phyloP scores from a whole-genome alignment of 176 grass and related monocot species.

The Microstegium vimineum region DNA sequence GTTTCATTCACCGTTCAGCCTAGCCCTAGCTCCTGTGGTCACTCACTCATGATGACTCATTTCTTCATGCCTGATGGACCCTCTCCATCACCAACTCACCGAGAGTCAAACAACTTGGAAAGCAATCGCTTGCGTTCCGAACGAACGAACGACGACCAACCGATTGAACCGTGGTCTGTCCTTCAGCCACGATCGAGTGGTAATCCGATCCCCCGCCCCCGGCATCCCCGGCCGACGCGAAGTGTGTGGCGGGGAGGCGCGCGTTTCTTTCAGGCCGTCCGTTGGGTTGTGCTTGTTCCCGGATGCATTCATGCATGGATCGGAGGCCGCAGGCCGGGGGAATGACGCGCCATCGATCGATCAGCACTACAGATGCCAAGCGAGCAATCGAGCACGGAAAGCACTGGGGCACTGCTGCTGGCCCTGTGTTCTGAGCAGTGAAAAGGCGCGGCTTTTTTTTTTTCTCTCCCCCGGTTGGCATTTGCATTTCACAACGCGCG shows the following conservation, averaged over 20 bases:
- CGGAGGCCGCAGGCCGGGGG: background rate
- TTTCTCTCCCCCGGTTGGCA: background rate
- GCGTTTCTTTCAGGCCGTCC: background rate
- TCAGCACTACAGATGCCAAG: background rate
- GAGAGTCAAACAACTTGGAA: too few relatives aligned
- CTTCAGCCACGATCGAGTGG: background rate
- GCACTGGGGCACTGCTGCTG: too few relatives aligned
- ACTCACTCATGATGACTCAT: too few relatives aligned
- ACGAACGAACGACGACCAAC: too few relatives aligned
- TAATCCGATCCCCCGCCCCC: background rate
- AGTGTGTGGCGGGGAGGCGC: conserved; percentile 4
- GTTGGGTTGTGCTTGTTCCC: background rate
- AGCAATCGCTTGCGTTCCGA: too few relatives aligned
- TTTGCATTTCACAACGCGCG: background rate
- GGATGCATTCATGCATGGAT: background rate
- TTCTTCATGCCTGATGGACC: background rate
- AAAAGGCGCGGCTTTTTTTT: background rate
- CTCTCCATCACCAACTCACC: too few relatives aligned
- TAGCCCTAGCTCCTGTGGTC: too few relatives aligned
- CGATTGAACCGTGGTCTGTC: too few relatives aligned
- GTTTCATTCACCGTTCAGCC: background rate
- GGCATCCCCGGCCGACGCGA: background rate
- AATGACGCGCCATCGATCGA: background rate
- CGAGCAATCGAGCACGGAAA: background rate
- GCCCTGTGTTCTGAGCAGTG: background rate